Base-by-base conservation (phyloP, 1,284 basidiomycete genomes). In the Moesziomyces parantarcticus region DNA sequence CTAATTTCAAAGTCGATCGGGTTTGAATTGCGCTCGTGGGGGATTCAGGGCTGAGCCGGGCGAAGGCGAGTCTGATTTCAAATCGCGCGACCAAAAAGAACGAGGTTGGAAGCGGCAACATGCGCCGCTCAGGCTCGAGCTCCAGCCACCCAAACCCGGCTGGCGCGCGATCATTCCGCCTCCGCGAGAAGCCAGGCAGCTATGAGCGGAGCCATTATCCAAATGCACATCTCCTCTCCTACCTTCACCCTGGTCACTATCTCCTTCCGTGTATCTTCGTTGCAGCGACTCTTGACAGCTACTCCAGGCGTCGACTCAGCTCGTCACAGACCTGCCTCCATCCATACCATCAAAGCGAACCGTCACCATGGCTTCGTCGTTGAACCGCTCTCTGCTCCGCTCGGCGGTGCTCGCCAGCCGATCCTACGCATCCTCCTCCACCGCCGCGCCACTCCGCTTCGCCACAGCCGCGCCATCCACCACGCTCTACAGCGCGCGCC, bases 301-400 rank as follows among this genome's bases (percentile, higher is more conserved):
- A 5, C 29, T 11, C 5, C 11, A 5, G 6, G 11, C 29, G 29
- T 32, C 29, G 29, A 6, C 29, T 32, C 41, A n/a, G 21, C 26
- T 39, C 48, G 20, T 39, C 21, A 21, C 40, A 36, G 8, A 40
- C 48, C 55, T 18, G 26, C 9, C 8, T 23, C 20, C 42, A 32
- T 39, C 32, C 46, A 21, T 11, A 14, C 6, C 16, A n/a, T 50
- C 25, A 23, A 18, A 36, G 25, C 21, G 29, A 5, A 51, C 13
- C 34, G 4, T 22, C 49, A 57, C 48, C 44, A 74, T 70, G 72
- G 51, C 63, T 41, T 54, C 72, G 13, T 53, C 72, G 14, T 53
- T 74, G 66, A 74, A 74, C 62, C 55, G 71, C 14, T 65, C 71
- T n/a, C 47, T 75, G 48, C 54, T 75, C 23, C 66, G 67, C 42